Percentiles rank a stretch among this genome's conserved stretches.
Conservation (phyloP, 2,329 filamentous ascomycete genomes). For the Xylaria polymorpha region DNA sequence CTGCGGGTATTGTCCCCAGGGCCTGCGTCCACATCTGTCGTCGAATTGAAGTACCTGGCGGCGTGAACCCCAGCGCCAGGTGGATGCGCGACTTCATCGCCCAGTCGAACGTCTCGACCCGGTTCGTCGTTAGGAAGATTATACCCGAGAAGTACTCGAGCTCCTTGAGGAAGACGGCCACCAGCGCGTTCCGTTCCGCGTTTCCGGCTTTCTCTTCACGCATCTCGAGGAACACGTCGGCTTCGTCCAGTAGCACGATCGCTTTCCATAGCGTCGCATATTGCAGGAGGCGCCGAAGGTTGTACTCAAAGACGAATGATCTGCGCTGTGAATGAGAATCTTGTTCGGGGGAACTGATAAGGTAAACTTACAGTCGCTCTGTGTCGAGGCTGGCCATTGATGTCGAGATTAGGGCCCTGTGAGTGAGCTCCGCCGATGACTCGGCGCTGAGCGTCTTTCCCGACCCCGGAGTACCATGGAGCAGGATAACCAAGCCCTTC, state of each 20-base stretch:
- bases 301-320: constrained; percentile 35
- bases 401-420: constrained; percentile 32
- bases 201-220: constrained; percentile 37
- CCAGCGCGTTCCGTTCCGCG: constrained; percentile 39
- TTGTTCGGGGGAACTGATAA: no score
- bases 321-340: constrained; percentile 2
- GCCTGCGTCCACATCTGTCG: constrained; percentile 28
- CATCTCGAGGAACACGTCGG: constrained; percentile 50
- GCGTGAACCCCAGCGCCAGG: constrained; percentile 50
- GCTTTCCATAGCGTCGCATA: constrained; percentile 44
- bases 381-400: constrained; percentile 36
- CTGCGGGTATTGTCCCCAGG: constrained; percentile 16
- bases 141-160: constrained; percentile 55
- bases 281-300: constrained; percentile 38
- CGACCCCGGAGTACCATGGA: constrained; percentile 50
- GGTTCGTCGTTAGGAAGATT: constrained; percentile 58
- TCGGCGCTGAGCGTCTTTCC: constrained; percentile 54
- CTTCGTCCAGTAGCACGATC: constrained; percentile 43
- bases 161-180: constrained; percentile 51
- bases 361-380: constrained; percentile 23
- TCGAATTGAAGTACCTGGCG: constrained; percentile 24
- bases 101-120: constrained; percentile 55
- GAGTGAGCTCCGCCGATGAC: constrained; percentile 36
- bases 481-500: constrained; percentile 51
- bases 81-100: constrained; percentile 56